These are phyloP conservation scores for Zygotorulaspora sp. DNA, from an alignment of 805 yeast genomes.

Conservation along the genomic window DNA sequence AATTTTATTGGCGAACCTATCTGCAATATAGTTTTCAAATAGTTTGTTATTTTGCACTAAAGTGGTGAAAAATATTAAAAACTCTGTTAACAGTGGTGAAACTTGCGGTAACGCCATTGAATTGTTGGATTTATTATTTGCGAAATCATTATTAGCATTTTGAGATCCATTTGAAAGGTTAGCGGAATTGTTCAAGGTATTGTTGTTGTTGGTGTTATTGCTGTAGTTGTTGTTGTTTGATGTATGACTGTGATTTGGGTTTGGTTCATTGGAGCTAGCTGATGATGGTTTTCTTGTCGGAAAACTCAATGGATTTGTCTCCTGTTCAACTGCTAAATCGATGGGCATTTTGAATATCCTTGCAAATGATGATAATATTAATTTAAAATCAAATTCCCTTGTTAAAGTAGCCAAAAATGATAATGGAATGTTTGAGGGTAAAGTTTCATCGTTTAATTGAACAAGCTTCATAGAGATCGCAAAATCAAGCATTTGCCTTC, in stretches of 20 bases:
- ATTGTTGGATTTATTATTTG: slow-evolving; percentile 7
- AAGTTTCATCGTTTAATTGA: slow-evolving; percentile 27
- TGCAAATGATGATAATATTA: slow-evolving; percentile 46
- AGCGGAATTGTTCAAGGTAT: not conserved
- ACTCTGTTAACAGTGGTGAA: slow-evolving; percentile 52
- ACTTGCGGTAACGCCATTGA: slow-evolving; percentile 32
- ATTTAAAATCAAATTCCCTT: slow-evolving; percentile 50
- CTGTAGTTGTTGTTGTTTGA: not conserved
- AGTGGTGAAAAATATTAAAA: slow-evolving; percentile 69
- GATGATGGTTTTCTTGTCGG: slow-evolving; percentile 14
- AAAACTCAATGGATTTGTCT: slow-evolving; percentile 35
- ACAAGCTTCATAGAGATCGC: slow-evolving; percentile 12
- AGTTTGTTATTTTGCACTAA: slow-evolving; percentile 64
- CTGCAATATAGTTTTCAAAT: slow-evolving; percentile 45
- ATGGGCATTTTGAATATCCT: slow-evolving; percentile 47
- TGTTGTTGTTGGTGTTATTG: slow-evolving; percentile 3
- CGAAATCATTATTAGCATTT: slow-evolving; percentile 4
- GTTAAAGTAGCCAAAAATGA: slow-evolving; percentile 48
- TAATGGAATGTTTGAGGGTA: slow-evolving; percentile 58
- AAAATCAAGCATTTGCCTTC: slow-evolving; percentile 5
- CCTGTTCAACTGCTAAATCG: slow-evolving; percentile 36
- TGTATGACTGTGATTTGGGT: not conserved
- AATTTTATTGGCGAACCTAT: slow-evolving; percentile 49
- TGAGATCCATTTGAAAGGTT: not conserved
- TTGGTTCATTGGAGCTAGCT: slow-evolving; percentile 16